Evolutionary conservation across 2,329 filamentous ascomycete genomes (phyloP).

Genomic region (Elsinoe australis): DNA sequence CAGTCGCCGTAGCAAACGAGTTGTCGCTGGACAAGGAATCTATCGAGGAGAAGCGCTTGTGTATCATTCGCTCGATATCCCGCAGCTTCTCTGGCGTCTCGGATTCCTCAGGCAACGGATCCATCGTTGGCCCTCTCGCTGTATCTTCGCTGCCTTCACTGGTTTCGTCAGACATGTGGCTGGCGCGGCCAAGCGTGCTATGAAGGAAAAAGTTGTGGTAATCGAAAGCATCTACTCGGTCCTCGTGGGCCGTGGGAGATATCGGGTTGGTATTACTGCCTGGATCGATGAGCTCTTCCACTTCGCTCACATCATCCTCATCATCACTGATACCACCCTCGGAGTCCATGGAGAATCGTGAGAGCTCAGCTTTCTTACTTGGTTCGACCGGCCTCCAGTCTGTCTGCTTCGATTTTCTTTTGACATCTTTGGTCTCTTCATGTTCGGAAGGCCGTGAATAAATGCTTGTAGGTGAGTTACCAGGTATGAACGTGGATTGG

Average conservation of each 20-base stretch:
- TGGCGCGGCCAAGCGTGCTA: slow-evolving; percentile 75
- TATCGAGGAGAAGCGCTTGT: slow-evolving; percentile 46
- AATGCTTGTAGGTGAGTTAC: neutral
- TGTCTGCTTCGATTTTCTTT: slow-evolving; percentile 8
- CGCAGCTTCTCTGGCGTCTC: slow-evolving; percentile 30
- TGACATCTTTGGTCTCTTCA: neutral
- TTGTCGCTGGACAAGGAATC: slow-evolving; percentile 54
- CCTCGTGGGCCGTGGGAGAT: slow-evolving; percentile 58
- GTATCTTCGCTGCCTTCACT: slow-evolving; percentile 47
- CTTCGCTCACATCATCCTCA: neutral
- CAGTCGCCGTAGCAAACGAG: slow-evolving; percentile 57
- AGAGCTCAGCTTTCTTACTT: neutral
- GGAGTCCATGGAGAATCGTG: slow-evolving; percentile 9
- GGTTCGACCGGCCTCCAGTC: slow-evolving; percentile 10
- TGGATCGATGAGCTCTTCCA: slow-evolving; percentile 22
- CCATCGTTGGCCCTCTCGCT: slow-evolving; percentile 30
- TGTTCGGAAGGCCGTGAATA: slow-evolving; percentile 1
- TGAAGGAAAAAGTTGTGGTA: slow-evolving; percentile 95
- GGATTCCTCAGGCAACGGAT: slow-evolving; percentile 24
- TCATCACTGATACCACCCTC: too few species aligned
- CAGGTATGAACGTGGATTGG: slow-evolving; percentile 1
- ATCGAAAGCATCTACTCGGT: slow-evolving; percentile 90
- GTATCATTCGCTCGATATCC: slow-evolving; percentile 30
- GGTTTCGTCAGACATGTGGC: slow-evolving; percentile 46
- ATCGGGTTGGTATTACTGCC: slow-evolving; percentile 29